Evolutionary conservation across 78 protist genomes (phyloP).

Genomic region (Protostelium mycophagum): DNA sequence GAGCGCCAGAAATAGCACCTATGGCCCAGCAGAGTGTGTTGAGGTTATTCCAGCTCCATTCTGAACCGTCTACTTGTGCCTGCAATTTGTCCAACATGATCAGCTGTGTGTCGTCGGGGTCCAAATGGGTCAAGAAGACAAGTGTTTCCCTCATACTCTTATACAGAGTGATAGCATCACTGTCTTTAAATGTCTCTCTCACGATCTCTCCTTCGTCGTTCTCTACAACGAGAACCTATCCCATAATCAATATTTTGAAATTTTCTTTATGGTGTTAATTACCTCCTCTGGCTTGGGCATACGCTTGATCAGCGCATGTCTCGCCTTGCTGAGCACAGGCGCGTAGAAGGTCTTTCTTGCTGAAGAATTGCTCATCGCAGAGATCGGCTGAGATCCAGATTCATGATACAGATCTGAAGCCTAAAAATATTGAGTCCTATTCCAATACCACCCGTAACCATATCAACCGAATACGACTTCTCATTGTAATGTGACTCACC

Average conservation of each 20-base stretch:
- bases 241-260: neutral
- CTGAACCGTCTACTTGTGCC: conserved; percentile 33
- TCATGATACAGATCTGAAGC: conserved; percentile 45
- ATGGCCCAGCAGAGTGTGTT: conserved; percentile 99
- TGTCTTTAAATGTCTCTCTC: conserved; percentile 84
- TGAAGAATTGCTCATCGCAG: conserved; percentile 36
- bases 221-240: conserved; percentile 85
- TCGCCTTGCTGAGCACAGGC: conserved; percentile 69
- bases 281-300: conserved; percentile 99
- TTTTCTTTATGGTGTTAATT: neutral
- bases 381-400: conserved; percentile 5
- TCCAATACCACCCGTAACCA: neutral
- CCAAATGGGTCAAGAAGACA: conserved; percentile 92
- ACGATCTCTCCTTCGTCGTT: conserved; percentile 94
- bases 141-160: conserved; percentile 76
- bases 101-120: conserved; percentile 84
- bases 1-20: conserved; percentile 97
- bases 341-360: conserved; percentile 43
- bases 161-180: conserved; percentile 84
- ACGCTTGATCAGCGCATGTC: conserved; percentile 79
- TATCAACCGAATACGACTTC: neutral
- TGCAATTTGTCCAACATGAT: conserved; percentile 83
- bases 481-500: neutral
- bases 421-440: conserved; percentile 1
- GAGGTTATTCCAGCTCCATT: conserved; percentile 78